Conservation (phyloP, 2,329 filamentous ascomycete species). For the Penicillium sp. region DNA sequence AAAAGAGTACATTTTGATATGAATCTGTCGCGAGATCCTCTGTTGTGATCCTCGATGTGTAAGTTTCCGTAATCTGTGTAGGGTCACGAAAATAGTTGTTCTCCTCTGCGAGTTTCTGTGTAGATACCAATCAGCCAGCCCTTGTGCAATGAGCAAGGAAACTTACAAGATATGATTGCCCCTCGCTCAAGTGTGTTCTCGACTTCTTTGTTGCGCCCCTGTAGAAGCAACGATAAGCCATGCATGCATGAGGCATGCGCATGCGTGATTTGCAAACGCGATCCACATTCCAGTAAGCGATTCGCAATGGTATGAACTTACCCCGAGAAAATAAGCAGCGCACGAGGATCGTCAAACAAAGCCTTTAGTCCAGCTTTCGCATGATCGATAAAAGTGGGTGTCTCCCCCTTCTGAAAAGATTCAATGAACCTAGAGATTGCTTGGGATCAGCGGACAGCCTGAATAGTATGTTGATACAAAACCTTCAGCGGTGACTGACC, state of each 20-base stretch:
- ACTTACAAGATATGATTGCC: conserved; percentile 59
- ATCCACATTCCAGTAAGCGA: no score
- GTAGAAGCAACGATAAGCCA: conserved; percentile 8
- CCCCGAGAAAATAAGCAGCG: conserved; percentile 72
- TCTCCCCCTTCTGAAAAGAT: conserved; percentile 74
- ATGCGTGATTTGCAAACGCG: neutral
- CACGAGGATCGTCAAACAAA: conserved; percentile 48
- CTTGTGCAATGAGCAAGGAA: neutral
- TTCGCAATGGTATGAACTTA: conserved; percentile 40
- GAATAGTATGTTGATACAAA: neutral
- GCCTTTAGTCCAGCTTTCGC: conserved; percentile 63
- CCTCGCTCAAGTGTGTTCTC: conserved; percentile 58
- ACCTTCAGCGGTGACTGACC: conserved; percentile 39
- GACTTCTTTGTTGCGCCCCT: conserved; percentile 65
- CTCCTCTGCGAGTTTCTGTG: conserved; percentile 34
- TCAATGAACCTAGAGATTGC: conserved; percentile 62
- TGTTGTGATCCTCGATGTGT: conserved; percentile 47
- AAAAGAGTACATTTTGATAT: conserved; percentile 81
- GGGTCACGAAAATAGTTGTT: conserved; percentile 33
- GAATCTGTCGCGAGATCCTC: conserved; percentile 80
- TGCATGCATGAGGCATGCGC: neutral
- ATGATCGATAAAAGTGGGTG: conserved; percentile 76
- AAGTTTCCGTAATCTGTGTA: conserved; percentile 9
- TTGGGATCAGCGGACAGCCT: neutral
- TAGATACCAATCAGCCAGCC: neutral